Base-by-base conservation (phyloP, 805 yeast genomes). In the Jamesozyma hellenica region DNA sequence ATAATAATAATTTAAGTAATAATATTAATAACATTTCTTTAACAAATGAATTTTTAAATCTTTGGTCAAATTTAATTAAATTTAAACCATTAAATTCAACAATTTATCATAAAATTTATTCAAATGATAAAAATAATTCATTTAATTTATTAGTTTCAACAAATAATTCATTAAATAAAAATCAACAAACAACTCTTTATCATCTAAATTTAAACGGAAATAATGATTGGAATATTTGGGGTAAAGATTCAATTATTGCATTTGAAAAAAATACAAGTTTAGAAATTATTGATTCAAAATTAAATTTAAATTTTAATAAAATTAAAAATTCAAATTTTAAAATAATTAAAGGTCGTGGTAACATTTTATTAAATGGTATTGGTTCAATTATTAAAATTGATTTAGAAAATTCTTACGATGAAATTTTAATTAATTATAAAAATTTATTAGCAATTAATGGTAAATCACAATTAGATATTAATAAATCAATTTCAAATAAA, bases 361-460 rank as follows among this genome's bases (percentile, higher is more conserved):
- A 53, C 36, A 48, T 57, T 2, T 41, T 53, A 7, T 9, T 42
- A 3, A 36, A 32, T 28, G 48, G 48, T 15, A 18, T 35, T 14
- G 55, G 55, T 3, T 56, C 61, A 2, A 48, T 56, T 1, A 48
- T 58, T 37, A 49, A 58, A 3, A 44, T 60, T n/a, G 56, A 53
- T 14, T 42, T 60, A 34, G 41, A 47, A 16, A 42, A 47, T 18
- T 37, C 44, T 14, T 34, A 39, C 4, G 63, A 60, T 25, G 54
- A 52, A 39, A 45, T 58, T 11, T 39, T 60, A 14, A 43, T 60
- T 7, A 51, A 56, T 35, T 49, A 55, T 18, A 55, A 51, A 15
- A 55, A 55, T 37, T 32, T 60, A n/a, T 41, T 60, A 25, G 64
- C 56, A 3, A 38, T 59, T 10, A 53, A 51, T 38, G 64, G 65